Evolutionary conservation across 2,329 filamentous ascomycete species (phyloP).

Genomic region (Penicillium sclerotiorum): DNA sequence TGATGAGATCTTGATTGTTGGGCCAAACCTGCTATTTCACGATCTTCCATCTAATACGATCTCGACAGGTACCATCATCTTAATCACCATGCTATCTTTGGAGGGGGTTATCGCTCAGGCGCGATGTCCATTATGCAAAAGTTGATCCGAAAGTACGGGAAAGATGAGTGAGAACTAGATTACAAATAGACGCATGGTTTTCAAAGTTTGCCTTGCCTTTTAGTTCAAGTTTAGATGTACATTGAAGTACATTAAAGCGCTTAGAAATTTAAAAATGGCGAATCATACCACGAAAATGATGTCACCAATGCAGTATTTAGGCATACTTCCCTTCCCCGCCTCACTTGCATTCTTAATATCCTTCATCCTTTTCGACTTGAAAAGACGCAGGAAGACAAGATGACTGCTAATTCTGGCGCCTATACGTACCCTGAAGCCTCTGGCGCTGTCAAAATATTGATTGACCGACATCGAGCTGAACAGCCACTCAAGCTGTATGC

Average conservation of each 20-base stretch:
- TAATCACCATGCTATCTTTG: constrained; percentile 86
- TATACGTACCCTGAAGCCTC: constrained; percentile 50
- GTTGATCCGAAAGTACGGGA: constrained; percentile 71
- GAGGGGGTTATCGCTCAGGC: constrained; percentile 73
- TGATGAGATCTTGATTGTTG: too few species aligned
- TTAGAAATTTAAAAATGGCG: too few species aligned
- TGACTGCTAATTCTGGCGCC: constrained; percentile 42
- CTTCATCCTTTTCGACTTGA: not conserved
- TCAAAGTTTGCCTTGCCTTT: too few species aligned
- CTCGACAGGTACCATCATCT: constrained; percentile 75
- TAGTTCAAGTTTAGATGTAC: too few species aligned
- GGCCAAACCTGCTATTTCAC: not conserved
- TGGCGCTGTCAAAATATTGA: constrained; percentile 45
- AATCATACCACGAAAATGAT: too few species aligned
- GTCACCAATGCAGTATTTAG: too few species aligned
- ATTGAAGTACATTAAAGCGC: too few species aligned
- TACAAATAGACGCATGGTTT: too few species aligned
- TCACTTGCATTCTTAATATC: too few species aligned
- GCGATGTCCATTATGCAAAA: constrained; percentile 79
- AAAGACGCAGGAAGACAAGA: constrained; percentile 3
- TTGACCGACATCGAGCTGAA: constrained; percentile 35
- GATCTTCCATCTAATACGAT: constrained; percentile 12
- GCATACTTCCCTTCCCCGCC: too few species aligned
- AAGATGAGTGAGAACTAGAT: constrained; percentile 18
- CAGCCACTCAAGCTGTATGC: constrained; percentile 64